These are phyloP conservation scores for Wolfiporia cocos DNA, from an alignment of 1,284 basidiomycete genomes.

Conservation along the genomic window DNA sequence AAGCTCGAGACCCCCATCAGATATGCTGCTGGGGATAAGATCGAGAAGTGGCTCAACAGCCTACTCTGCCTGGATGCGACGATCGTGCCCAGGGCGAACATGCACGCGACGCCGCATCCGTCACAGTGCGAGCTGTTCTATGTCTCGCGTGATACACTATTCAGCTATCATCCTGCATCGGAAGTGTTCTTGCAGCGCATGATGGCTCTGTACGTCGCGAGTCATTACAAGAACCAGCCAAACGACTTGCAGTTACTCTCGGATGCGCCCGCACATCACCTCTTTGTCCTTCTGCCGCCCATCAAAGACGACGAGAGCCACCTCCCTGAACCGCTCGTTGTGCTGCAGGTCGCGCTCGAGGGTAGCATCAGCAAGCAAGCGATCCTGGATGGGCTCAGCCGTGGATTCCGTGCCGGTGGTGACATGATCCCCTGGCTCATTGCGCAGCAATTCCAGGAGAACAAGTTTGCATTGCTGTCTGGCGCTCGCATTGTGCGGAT, in stretches of 20 bases:
- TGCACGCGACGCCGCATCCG: constrained; percentile 89
- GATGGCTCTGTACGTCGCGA: constrained; percentile 97
- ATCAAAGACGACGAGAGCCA: constrained; percentile 81
- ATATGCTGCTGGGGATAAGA: constrained; percentile 81
- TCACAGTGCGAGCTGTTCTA: constrained; percentile 93
- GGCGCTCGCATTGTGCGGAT: constrained; percentile 92
- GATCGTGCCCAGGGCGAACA: constrained; percentile 51
- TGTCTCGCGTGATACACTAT: constrained; percentile 94
- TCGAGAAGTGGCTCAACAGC: constrained; percentile 94
- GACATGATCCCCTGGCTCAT: constrained; percentile 99
- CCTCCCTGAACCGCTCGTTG: constrained; percentile 91
- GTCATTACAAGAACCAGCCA: constrained; percentile 99
- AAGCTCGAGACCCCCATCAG: constrained; percentile 95
- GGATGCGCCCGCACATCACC: constrained; percentile 94
- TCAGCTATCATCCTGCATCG: constrained; percentile 95
- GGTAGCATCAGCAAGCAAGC: constrained; percentile 87
- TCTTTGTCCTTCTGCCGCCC: constrained; percentile 94
- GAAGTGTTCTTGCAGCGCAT: constrained; percentile 97
- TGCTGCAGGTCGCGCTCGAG: constrained; percentile 93
- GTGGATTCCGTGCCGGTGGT: constrained; percentile 82
- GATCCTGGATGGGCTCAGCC: constrained; percentile 81
- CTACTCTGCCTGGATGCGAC: constrained; percentile 94
- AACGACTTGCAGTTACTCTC: constrained; percentile 97
- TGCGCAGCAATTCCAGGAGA: constrained; percentile 96
- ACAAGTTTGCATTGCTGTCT: constrained; percentile 87